These are phyloP conservation scores for Drechslerella coelobrocha DNA, from an alignment of 2,329 filamentous ascomycete species.

Conservation along the genomic window DNA sequence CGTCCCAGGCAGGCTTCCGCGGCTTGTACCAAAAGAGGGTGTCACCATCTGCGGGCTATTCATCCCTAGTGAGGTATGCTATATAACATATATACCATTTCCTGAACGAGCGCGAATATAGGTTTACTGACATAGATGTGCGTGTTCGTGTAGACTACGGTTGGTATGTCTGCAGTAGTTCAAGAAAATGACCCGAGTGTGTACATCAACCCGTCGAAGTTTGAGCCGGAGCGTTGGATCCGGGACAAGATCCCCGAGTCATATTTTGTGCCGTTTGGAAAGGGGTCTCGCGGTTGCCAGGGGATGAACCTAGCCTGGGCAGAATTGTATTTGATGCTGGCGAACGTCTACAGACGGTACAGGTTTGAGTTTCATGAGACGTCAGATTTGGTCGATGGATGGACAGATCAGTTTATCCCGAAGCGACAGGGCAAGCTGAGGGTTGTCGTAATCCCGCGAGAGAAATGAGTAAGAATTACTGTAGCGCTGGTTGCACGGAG, in stretches of 20 bases:
- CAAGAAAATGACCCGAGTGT: conserved; percentile 52
- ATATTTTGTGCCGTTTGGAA: conserved; percentile 50
- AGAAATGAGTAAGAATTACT: conserved; percentile 8
- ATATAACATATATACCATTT: neutral
- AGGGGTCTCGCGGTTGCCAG: conserved; percentile 56
- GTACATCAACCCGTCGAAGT: conserved; percentile 43
- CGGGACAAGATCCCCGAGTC: conserved; percentile 45
- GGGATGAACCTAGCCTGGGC: conserved; percentile 57
- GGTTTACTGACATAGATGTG: conserved; percentile 1
- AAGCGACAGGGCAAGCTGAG: conserved; percentile 33
- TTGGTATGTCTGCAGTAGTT: conserved; percentile 55
- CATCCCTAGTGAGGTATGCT: conserved; percentile 56
- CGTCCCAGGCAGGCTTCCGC: conserved; percentile 55
- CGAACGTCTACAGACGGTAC: conserved; percentile 56
- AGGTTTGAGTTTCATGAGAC: conserved; percentile 54
- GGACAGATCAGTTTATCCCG: conserved; percentile 47
- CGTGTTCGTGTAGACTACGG: conserved; percentile 52
- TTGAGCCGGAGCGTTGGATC: conserved; percentile 38
- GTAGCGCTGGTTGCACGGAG: neutral
- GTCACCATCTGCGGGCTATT: conserved; percentile 56
- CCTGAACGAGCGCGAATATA: too few species aligned
- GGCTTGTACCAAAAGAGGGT: conserved; percentile 55
- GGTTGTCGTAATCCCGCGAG: conserved; percentile 30
- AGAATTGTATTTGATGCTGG: conserved; percentile 57
- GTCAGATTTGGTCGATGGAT: conserved; percentile 14